phyloP scores from a whole-genome alignment of 345 rosid species.

The Acer saccharum region DNA sequence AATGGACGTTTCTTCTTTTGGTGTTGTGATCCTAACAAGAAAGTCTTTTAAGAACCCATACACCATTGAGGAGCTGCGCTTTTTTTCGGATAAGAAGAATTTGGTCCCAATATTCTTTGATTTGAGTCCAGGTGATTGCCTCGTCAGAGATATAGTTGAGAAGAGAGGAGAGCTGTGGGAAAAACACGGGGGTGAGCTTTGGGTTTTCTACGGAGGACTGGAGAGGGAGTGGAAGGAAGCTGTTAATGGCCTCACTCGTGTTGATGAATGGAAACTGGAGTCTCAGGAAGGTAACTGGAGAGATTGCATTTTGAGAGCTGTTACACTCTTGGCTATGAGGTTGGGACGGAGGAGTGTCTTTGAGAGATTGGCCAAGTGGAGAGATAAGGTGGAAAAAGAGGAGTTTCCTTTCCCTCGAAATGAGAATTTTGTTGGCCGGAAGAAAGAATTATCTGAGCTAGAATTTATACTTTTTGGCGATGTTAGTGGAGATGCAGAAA shows the following conservation, averaged over 20 bases:
- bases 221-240: conserved; percentile 98
- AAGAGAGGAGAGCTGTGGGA: conserved; percentile 96
- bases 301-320: conserved; percentile 77
- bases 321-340: conserved; percentile 68
- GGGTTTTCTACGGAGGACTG: conserved; percentile 80
- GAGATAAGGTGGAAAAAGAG: conserved; percentile 76
- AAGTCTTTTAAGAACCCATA: conserved; percentile 80
- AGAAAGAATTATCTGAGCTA: conserved; percentile 84
- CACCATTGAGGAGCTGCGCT: conserved; percentile 84
- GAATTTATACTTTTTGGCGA: conserved; percentile 92
- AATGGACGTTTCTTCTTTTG: conserved; percentile 86
- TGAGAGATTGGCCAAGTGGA: conserved; percentile 80
- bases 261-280: conserved; percentile 90
- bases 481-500: conserved; percentile 68
- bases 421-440: conserved; percentile 81
- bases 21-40: conserved; percentile 75
- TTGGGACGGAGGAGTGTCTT: conserved; percentile 92
- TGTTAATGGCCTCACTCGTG: conserved; percentile 61
- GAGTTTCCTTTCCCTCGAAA: conserved; percentile 89
- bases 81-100: conserved; percentile 81
- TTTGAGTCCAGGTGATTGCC: conserved; percentile 76
- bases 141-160: conserved; percentile 92
- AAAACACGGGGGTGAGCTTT: conserved; percentile 84
- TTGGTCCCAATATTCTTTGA: conserved; percentile 90
- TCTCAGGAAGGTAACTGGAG: conserved; percentile 94